Evolutionary conservation across 1,284 basidiomycete species (phyloP), one percentile per base, ranked within the genome.

Genomic region (Ganoderma multipileum): DNA sequence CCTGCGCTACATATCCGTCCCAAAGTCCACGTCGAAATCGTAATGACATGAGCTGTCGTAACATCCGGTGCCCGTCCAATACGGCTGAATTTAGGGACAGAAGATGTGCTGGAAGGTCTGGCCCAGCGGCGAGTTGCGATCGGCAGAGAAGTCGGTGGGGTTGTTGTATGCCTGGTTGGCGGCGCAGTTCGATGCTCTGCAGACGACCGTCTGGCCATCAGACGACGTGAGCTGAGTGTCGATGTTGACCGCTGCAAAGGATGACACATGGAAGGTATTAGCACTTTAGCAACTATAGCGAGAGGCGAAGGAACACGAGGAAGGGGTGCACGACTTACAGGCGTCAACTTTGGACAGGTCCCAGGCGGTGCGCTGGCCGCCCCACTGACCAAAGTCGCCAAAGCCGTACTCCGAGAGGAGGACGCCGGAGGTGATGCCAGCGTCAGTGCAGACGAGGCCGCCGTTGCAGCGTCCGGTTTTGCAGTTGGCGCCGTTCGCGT

Each of bases 51-150:
- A 50, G 47, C 23, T 50, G 47, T 50, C 47, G 47, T 50, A n/a
- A 50, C 23, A 50, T 50, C 47, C 23, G 9, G 23, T 11, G 23
- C 23, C 23, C 47, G 26, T 26, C 47, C 47, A 26, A 23, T n/a
- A 26, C 47, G 23, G 12, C 47, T 23, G 23, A 0, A 26, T 42
- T 60, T 28, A 60, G 12, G 58, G 58, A 38, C 58, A 60, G 58
- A 60, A 60, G 38, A 60, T 60, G 38, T 60, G 58, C 9, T 38
- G 36, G 58, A 39, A 60, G 36, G 58, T 60, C 58, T 39, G 36
- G 58, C 58, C 58, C 38, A 60, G 58, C n/a, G 58, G 38, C 23
- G 58, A 60, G 58, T 60, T 60, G n/a, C 36, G 58, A 23, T 60
- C 58, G 6, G 58, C 58, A 41, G 39, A 38, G 36, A 26, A 60